A percentile compares a stretch with the other conserved stretches of the same genome.
These are phyloP conservation scores for Raddia guianensis DNA, from an alignment of 176 grass and related monocot species.

Conservation along the genomic window DNA sequence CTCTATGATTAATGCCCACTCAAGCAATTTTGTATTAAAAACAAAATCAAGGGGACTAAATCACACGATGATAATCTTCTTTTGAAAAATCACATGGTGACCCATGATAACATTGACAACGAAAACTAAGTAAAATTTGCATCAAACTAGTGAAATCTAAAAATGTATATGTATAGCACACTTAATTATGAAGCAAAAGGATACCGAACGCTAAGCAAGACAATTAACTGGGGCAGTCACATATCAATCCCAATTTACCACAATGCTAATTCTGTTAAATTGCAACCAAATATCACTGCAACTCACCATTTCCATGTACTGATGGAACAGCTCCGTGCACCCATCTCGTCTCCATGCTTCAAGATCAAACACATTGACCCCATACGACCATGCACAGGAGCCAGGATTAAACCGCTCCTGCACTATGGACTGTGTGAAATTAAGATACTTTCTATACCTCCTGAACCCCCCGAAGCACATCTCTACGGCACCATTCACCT, in stretches of 20 bases:
- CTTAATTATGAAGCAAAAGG: neutral
- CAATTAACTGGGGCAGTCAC: constrained; percentile 17
- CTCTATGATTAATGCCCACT: neutral
- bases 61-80: neutral
- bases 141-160: constrained; percentile 22
- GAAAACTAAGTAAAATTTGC: neutral
- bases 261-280: neutral
- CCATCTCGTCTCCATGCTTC: constrained; percentile 75
- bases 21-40: neutral
- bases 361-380: constrained; percentile 93
- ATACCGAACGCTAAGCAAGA: neutral
- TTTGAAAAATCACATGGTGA: neutral
- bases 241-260: constrained; percentile 10
- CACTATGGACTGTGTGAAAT: constrained; percentile 75
- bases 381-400: constrained; percentile 86
- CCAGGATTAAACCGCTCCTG: constrained; percentile 60
- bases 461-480: constrained; percentile 90
- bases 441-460: constrained; percentile 84
- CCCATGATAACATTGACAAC: neutral
- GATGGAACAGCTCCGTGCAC: constrained; percentile 86
- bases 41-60: neutral
- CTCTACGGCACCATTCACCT: constrained; percentile 87
- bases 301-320: constrained; percentile 82
- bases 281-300: neutral
- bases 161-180: neutral